Evolutionary conservation across 306 rosid species (phyloP).

Genomic region (Mimosa pudica): DNA sequence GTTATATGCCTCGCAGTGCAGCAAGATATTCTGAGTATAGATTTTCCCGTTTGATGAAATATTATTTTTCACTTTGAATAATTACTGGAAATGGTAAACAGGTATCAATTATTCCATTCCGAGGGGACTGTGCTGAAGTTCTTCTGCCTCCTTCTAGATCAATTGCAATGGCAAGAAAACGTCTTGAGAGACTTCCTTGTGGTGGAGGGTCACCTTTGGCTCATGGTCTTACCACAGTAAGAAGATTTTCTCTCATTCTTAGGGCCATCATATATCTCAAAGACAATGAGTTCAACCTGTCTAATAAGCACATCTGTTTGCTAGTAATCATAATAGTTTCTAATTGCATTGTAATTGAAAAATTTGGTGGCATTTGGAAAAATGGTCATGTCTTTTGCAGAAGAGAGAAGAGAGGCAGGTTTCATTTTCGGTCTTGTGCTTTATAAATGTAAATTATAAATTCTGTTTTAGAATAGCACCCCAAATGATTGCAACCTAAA

Average conservation of each 20-base stretch:
- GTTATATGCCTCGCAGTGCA: not conserved
- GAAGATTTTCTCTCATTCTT: slow-evolving; percentile 39
- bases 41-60: slow-evolving; percentile 13
- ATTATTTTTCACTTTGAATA: slow-evolving; percentile 6
- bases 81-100: slow-evolving; percentile 39
- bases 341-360: slow-evolving; percentile 14
- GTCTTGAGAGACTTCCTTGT: slow-evolving; percentile 97
- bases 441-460: not conserved
- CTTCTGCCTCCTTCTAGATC: slow-evolving; percentile 98
- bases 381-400: slow-evolving; percentile 26
- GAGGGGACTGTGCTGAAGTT: slow-evolving; percentile 97
- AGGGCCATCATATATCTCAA: slow-evolving; percentile 15
- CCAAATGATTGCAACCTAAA: too few species aligned
- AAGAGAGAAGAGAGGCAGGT: slow-evolving; percentile 17
- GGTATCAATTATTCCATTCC: slow-evolving; percentile 98
- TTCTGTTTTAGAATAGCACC: too few species aligned
- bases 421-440: slow-evolving; percentile 20
- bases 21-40: not conserved
- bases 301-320: slow-evolving; percentile 25
- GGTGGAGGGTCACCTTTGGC: slow-evolving; percentile 99
- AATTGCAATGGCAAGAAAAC: slow-evolving; percentile 96
- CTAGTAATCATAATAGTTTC: slow-evolving; percentile 5
- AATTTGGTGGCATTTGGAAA: slow-evolving; percentile 19
- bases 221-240: slow-evolving; percentile 91
- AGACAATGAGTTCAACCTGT: slow-evolving; percentile 16